phyloP scores from a whole-genome alignment of 352 stramenopile species.

The Globisporangium solare region DNA sequence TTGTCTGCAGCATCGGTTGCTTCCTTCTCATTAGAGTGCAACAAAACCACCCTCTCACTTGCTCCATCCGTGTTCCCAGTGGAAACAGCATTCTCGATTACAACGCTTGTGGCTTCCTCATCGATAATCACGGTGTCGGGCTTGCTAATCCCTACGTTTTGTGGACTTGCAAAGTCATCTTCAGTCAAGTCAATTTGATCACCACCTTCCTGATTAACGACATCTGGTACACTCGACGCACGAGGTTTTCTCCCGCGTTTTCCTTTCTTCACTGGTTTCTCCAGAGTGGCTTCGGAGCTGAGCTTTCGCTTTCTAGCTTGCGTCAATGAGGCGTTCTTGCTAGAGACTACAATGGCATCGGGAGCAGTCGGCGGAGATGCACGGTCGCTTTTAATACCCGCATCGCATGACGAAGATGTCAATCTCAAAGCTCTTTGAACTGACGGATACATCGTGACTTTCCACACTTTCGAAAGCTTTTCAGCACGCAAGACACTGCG shows the following conservation, averaged over 20 bases:
- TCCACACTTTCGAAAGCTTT: constrained; percentile 22
- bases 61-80: no score
- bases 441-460: constrained; percentile 35
- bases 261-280: constrained; percentile 25
- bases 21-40: no score
- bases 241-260: constrained; percentile 15
- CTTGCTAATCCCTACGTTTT: neutral
- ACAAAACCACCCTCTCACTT: no score
- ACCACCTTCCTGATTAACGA: constrained; percentile 5
- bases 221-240: constrained; percentile 1
- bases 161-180: constrained; percentile 8
- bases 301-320: constrained; percentile 36
- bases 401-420: no score
- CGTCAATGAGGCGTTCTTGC: constrained; percentile 1
- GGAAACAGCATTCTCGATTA: neutral
- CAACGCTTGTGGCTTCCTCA: neutral
- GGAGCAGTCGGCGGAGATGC: neutral
- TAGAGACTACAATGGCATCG: neutral
- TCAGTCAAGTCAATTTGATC: constrained; percentile 28
- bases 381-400: neutral
- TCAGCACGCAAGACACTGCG: constrained; percentile 43
- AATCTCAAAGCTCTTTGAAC: constrained; percentile 20
- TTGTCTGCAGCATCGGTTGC: no score
- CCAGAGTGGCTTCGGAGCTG: constrained; percentile 16
- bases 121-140: neutral